These are phyloP conservation scores for Phlyctochytrium arcticum DNA, from an alignment of 192 early-diverging fungal species.

Conservation along the genomic window DNA sequence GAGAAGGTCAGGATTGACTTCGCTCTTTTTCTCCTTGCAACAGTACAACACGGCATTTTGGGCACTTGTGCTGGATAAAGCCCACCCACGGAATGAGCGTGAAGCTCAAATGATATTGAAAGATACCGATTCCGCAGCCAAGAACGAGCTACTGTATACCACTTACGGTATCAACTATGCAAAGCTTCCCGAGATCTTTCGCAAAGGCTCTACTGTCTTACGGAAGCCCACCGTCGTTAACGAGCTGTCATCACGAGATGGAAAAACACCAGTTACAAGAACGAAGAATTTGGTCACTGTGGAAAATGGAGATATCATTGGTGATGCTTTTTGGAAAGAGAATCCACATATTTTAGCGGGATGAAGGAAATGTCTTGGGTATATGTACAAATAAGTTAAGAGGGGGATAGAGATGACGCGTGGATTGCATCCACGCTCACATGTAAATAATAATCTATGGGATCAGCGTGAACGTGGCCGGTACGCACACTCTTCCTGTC, in stretches of 20 bases:
- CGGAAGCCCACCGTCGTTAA: conserved; percentile 38
- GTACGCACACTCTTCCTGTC: conserved; percentile 44
- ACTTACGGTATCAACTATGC: conserved; percentile 88
- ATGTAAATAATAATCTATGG: conserved; percentile 5
- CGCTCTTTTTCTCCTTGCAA: too few species aligned
- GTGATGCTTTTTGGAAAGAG: conserved; percentile 43
- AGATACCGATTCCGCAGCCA: conserved; percentile 81
- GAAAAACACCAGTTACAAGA: conserved; percentile 12
- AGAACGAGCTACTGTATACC: conserved; percentile 88
- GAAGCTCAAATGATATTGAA: conserved; percentile 77
- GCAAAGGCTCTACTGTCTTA: conserved; percentile 81
- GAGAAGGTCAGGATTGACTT: too few species aligned
- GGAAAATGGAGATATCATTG: conserved; percentile 44
- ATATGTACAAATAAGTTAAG: conserved; percentile 4
- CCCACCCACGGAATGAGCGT: conserved; percentile 60
- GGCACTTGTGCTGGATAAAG: conserved; percentile 64
- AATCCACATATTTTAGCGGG: conserved; percentile 16
- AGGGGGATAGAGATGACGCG: too few species aligned
- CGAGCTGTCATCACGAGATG: conserved; percentile 19
- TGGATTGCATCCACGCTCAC: not conserved
- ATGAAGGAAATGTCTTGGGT: not conserved
- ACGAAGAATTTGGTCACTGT: conserved; percentile 25
- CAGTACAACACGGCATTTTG: conserved; percentile 95
- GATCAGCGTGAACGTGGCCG: conserved; percentile 43
- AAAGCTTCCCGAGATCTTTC: conserved; percentile 72